These are phyloP conservation scores for Primulina huaijiensis DNA, from an alignment of 257 asterid genomes.

Conservation along the genomic window DNA sequence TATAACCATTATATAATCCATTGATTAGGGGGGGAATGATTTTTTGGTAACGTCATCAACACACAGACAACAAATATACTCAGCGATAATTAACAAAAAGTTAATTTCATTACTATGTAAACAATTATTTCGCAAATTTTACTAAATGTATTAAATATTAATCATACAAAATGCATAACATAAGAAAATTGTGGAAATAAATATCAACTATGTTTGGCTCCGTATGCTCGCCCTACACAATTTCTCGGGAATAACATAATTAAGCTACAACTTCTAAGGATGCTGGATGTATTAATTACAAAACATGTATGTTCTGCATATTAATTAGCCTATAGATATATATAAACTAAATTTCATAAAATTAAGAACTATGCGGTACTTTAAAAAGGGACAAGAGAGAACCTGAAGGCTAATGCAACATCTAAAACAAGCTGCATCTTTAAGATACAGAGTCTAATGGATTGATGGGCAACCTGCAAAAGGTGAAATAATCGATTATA, in stretches of 20 bases:
- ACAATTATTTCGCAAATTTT: too few species aligned
- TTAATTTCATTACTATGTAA: too few species aligned
- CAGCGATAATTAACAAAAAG: too few species aligned
- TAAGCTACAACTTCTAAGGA: background rate
- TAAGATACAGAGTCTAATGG: constrained; percentile 9
- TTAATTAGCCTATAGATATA: constrained; percentile 9
- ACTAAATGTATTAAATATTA: too few species aligned
- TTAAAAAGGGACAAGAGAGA: background rate
- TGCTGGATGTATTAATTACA: constrained; percentile 19
- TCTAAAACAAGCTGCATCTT: constrained; percentile 20
- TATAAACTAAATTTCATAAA: constrained; percentile 29
- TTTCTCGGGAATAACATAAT: background rate
- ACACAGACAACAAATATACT: too few species aligned
- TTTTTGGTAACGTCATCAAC: too few species aligned
- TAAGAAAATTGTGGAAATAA: too few species aligned
- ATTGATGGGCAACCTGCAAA: constrained; percentile 20
- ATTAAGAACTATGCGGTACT: constrained; percentile 20
- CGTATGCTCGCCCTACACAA: background rate
- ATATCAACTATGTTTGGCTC: too few species aligned
- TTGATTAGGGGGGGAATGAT: too few species aligned
- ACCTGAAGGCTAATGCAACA: constrained; percentile 19
- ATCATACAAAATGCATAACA: too few species aligned
- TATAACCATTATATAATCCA: too few species aligned
- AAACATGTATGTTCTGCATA: constrained; percentile 22
- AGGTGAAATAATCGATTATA: constrained; percentile 2